Evolutionary conservation across 2,329 filamentous ascomycete species (phyloP), one percentile per base, ranked within the genome.

Genomic region (Colletotrichum tropicale): DNA sequence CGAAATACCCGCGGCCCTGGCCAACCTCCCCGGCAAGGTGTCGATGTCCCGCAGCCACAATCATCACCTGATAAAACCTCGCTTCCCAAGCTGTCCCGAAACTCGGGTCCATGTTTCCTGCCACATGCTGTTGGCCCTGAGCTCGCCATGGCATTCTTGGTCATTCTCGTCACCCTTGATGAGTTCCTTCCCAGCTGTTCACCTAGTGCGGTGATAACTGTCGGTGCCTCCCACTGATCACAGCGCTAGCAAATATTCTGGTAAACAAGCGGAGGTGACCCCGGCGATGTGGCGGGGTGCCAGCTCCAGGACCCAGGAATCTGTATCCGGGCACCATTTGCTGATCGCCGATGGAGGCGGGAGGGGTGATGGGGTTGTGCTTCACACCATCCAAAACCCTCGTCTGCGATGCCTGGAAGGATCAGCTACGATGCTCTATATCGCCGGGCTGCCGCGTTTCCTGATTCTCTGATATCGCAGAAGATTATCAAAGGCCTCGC

Each of bases 241-340:
- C 74, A 68, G 74, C 67, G 75, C 76, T 77, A 72, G 64, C 34
- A 67, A 26, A 48, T 38, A 30, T 71, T 66, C 30, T 68, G 76
- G 58, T 55, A 74, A 61, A 56, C n/a, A 28, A 64, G 16, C 70
- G 36, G 65, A 55, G 26, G 67, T 30, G 34, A 67, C 58, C 69
- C 69, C 69, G 56, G 66, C 56, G 60, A 68, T 52, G 28, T 55
- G 64, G 60, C 48, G 58, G 64, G 69, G 64, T 69, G 62, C 66
- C 43, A 66, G 48, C 38, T 48, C 67, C 73, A 66, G 69, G 69
- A 66, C 69, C 69, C 62, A 75, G 32, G 70, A 75, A 72, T 56
- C 26, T 32, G 70, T 75, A 38, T 18, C 55, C 38, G 56, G 34
- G 28, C 69, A 64, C 38, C 26, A 61, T 30, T 56, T 60, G 69